These are phyloP conservation scores for Fragaria nilgerrensis DNA, from an alignment of 306 rosid genomes.

Conservation along the genomic window DNA sequence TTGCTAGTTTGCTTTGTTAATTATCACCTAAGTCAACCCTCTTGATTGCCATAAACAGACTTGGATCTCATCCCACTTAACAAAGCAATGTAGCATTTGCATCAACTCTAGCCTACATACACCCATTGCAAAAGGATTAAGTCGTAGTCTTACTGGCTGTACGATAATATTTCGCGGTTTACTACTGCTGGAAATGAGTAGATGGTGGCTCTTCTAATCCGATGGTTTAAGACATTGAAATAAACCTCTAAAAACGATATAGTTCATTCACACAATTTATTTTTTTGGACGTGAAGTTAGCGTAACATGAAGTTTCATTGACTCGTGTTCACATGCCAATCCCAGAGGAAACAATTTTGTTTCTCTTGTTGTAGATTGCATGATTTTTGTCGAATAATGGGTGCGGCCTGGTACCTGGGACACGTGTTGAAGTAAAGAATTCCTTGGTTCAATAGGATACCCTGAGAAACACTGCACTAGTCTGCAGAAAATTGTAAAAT, in stretches of 20 bases:
- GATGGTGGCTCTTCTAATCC: too few relatives aligned
- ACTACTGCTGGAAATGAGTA: too few relatives aligned
- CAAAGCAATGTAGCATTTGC: background rate
- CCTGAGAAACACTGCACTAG: slow-evolving; percentile 22
- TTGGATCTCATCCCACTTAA: background rate
- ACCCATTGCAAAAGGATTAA: background rate
- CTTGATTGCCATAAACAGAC: background rate
- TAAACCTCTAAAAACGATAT: too few relatives aligned
- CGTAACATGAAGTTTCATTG: background rate
- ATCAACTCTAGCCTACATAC: background rate
- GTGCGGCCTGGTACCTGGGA: background rate
- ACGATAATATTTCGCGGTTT: too few relatives aligned
- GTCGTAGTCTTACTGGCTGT: background rate
- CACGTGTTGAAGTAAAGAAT: slow-evolving; percentile 20
- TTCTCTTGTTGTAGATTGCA: background rate
- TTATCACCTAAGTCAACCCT: slow-evolving; percentile 13
- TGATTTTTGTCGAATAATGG: slow-evolving; percentile 1
- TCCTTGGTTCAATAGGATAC: slow-evolving; percentile 26
- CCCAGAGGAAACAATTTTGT: background rate
- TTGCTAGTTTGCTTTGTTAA: background rate
- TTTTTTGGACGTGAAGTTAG: background rate
- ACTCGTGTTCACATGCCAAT: background rate
- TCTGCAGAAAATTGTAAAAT: slow-evolving; percentile 1
- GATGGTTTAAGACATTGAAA: background rate
- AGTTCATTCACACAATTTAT: background rate